Conservation (phyloP, 495 filamentous ascomycete species). For the Podospora bellae-mahoneyi region DNA sequence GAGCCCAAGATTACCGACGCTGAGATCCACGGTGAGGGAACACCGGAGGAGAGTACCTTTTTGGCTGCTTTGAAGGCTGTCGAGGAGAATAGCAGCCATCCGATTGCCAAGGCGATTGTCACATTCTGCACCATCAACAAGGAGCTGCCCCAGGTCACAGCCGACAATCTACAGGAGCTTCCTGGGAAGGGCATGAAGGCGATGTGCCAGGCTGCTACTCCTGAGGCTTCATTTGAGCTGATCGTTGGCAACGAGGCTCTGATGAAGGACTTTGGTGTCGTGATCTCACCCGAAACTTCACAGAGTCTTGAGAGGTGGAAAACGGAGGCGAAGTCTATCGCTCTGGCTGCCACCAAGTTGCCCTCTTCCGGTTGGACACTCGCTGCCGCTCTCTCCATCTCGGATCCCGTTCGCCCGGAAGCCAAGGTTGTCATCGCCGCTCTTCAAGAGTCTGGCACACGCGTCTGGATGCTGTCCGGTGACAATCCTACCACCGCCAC, state of each 20-base stretch:
- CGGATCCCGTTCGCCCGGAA: conserved; percentile 78
- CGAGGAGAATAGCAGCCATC: conserved; percentile 83
- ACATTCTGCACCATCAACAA: conserved; percentile 53
- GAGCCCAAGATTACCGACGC: conserved; percentile 76
- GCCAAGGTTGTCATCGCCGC: conserved; percentile 61
- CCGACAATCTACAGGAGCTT: conserved; percentile 64
- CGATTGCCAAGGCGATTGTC: conserved; percentile 79
- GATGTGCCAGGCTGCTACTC: conserved; percentile 48
- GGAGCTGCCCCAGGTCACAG: conserved; percentile 24
- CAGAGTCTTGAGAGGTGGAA: conserved; percentile 63
- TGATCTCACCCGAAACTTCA: conserved; percentile 32
- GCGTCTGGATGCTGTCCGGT: conserved; percentile 90
- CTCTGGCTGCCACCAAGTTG: conserved; percentile 56
- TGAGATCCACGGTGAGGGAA: conserved; percentile 40
- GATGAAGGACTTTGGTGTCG: conserved; percentile 49
- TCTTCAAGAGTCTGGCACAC: conserved; percentile 63
- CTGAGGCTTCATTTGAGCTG: conserved; percentile 53
- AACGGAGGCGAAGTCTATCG: conserved; percentile 66
- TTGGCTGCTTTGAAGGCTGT: conserved; percentile 58
- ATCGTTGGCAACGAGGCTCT: conserved; percentile 83
- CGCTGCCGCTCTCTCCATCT: conserved; percentile 52
- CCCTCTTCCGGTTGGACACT: conserved; percentile 36
- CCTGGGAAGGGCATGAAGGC: conserved; percentile 81
- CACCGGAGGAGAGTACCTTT: conserved; percentile 22
- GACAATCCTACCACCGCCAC: conserved; percentile 73